A percentile compares a stretch with the other conserved stretches of the same genome.
These are phyloP conservation scores for Cydonia oblonga DNA, from an alignment of 331 rosid genomes.

Conservation along the genomic window DNA sequence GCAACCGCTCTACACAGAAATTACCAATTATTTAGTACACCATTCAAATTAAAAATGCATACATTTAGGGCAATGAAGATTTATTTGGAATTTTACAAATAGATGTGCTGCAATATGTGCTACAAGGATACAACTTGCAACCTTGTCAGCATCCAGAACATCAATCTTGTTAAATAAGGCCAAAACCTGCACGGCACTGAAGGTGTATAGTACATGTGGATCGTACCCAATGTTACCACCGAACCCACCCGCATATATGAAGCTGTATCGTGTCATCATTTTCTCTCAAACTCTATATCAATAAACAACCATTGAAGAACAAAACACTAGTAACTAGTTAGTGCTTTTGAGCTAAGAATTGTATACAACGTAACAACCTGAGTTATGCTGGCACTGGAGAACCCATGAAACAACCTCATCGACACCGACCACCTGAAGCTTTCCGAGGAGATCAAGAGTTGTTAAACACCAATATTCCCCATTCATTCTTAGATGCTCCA, in stretches of 20 bases:
- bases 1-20: background rate
- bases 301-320: background rate
- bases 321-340: background rate
- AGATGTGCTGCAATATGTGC: background rate
- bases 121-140: conserved; percentile 72
- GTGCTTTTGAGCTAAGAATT: background rate
- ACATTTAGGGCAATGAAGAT: background rate
- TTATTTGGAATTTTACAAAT: background rate
- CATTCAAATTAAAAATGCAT: background rate
- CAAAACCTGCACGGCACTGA: conserved; percentile 74
- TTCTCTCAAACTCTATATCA: background rate
- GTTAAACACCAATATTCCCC: conserved; percentile 65
- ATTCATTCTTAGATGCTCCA: conserved; percentile 61
- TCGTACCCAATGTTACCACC: conserved; percentile 83
- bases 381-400: conserved; percentile 58
- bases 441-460: conserved; percentile 38
- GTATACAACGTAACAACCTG: conserved; percentile 19
- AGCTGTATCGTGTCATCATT: background rate
- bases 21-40: background rate
- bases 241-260: conserved; percentile 54
- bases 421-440: conserved; percentile 39
- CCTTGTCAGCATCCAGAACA: conserved; percentile 49
- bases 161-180: conserved; percentile 60
- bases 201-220: conserved; percentile 61
- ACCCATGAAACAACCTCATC: conserved; percentile 65